A percentile compares a stretch with the other conserved stretches of the same genome.
These are phyloP conservation scores for Russula earlei DNA, from an alignment of 768 basidiomycete genomes.

Conservation along the genomic window DNA sequence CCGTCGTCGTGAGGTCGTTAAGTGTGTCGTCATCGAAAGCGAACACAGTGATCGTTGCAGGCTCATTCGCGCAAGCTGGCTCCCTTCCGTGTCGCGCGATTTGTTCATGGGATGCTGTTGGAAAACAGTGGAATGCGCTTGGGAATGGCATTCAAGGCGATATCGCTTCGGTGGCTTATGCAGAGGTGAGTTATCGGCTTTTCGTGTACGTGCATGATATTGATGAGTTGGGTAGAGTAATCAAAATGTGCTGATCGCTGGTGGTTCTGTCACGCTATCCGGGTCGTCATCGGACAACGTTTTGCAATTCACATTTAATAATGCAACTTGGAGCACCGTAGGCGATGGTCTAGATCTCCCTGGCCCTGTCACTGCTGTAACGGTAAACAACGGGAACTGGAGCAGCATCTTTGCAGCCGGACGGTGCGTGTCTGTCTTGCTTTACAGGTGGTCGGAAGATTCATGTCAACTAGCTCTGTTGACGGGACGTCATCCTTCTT, in stretches of 20 bases:
- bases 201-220: not conserved
- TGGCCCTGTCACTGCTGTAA: slow-evolving; percentile 84
- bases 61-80: slow-evolving; percentile 78
- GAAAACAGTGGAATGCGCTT: slow-evolving; percentile 72
- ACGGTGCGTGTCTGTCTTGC: slow-evolving; percentile 39
- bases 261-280: slow-evolving; percentile 65
- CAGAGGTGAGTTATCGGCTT: slow-evolving; percentile 50
- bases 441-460: not conserved
- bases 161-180: slow-evolving; percentile 66
- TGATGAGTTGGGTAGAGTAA: slow-evolving; percentile 37
- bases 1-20: slow-evolving; percentile 64
- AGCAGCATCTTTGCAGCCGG: slow-evolving; percentile 90
- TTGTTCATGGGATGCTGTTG: slow-evolving; percentile 60
- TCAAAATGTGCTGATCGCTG: slow-evolving; percentile 64
- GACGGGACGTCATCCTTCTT: slow-evolving; percentile 63
- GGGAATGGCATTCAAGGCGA: slow-evolving; percentile 79
- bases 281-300: slow-evolving; percentile 62
- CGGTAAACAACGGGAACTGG: slow-evolving; percentile 69
- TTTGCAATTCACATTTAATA: slow-evolving; percentile 60
- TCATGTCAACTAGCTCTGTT: slow-evolving; percentile 31
- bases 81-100: slow-evolving; percentile 64
- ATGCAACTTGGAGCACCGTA: slow-evolving; percentile 64
- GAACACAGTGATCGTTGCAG: slow-evolving; percentile 69
- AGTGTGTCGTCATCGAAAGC: slow-evolving; percentile 49
- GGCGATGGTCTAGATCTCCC: slow-evolving; percentile 57